phyloP scores from a whole-genome alignment of 23 red algal genomes.

The Gracilaria gracilis region DNA sequence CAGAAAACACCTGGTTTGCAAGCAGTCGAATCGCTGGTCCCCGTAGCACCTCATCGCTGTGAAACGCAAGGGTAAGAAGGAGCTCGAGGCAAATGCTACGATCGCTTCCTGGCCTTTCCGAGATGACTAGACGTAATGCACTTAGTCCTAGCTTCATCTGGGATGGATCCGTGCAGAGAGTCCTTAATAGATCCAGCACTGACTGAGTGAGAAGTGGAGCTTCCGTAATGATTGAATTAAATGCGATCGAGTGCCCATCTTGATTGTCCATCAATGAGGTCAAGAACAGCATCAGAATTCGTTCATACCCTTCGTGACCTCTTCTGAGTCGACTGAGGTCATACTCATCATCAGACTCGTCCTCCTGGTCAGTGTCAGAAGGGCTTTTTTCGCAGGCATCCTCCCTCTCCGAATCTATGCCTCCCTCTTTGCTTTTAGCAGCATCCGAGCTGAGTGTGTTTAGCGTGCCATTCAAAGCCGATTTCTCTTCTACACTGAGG shows the following conservation, averaged over 20 bases:
- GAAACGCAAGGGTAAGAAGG: constrained; percentile 47
- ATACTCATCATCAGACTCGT: constrained; percentile 14
- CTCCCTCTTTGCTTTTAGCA: neutral
- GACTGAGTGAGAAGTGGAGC: constrained; percentile 61
- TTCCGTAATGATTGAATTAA: constrained; percentile 37
- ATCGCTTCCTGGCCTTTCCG: constrained; percentile 71
- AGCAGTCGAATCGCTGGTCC: constrained; percentile 80
- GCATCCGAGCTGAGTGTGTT: neutral
- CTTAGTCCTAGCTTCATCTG: constrained; percentile 63
- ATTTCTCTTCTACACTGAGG: neutral
- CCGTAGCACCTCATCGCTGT: constrained; percentile 64
- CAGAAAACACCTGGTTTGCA: constrained; percentile 62
- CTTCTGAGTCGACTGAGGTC: constrained; percentile 19
- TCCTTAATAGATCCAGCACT: constrained; percentile 45
- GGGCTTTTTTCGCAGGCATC: neutral
- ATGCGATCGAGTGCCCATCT: neutral
- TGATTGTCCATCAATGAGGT: neutral
- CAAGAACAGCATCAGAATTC: constrained; percentile 13
- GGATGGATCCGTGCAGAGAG: constrained; percentile 51
- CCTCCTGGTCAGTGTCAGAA: neutral
- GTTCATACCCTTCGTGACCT: constrained; percentile 20
- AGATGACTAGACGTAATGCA: constrained; percentile 56
- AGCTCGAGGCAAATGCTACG: constrained; percentile 38
- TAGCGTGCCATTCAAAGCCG: neutral
- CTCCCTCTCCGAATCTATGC: neutral